A percentile compares a stretch with the other conserved stretches of the same genome.
These are phyloP conservation scores for Mollisiaceae sp. DNA, from an alignment of 2,329 filamentous ascomycete genomes.

Conservation along the genomic window DNA sequence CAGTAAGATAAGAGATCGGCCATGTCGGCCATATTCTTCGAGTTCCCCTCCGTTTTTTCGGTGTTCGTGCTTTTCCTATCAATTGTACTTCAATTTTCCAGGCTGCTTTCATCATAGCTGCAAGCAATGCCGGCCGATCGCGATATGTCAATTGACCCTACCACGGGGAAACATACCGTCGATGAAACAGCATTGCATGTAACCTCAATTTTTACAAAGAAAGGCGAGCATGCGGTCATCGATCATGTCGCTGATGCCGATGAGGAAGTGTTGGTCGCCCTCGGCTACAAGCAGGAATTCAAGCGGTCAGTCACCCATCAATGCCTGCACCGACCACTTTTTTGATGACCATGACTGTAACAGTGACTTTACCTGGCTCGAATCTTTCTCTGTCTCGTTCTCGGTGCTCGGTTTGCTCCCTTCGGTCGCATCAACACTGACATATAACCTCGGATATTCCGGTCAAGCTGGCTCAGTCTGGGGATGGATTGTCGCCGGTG, in stretches of 20 bases:
- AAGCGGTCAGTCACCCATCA: conserved; percentile 18
- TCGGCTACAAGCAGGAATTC: conserved; percentile 28
- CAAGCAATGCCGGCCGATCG: neutral
- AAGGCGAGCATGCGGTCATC: conserved; percentile 15
- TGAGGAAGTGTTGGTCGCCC: conserved; percentile 21
- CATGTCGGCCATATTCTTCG: neutral
- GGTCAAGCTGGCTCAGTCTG: conserved; percentile 49
- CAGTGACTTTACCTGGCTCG: conserved; percentile 6
- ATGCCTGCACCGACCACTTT: neutral
- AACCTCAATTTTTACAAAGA: conserved; percentile 17
- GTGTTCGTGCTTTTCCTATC: neutral
- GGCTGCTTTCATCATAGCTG: neutral
- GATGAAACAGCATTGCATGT: conserved; percentile 7
- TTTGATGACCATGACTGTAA: neutral
- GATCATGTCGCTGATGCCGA: conserved; percentile 20
- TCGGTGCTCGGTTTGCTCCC: conserved; percentile 22
- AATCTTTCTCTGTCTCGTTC: conserved; percentile 23
- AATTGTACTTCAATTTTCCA: neutral
- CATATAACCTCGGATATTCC: conserved; percentile 21
- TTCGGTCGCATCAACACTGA: conserved; percentile 21
- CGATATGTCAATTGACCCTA: neutral
- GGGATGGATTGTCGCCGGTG: conserved; percentile 70
- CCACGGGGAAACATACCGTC: neutral
- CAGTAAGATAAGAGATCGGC: neutral
- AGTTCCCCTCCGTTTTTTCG: neutral